Base-by-base conservation (phyloP, 2,329 filamentous ascomycete species). In the Epichloe sibirici region DNA sequence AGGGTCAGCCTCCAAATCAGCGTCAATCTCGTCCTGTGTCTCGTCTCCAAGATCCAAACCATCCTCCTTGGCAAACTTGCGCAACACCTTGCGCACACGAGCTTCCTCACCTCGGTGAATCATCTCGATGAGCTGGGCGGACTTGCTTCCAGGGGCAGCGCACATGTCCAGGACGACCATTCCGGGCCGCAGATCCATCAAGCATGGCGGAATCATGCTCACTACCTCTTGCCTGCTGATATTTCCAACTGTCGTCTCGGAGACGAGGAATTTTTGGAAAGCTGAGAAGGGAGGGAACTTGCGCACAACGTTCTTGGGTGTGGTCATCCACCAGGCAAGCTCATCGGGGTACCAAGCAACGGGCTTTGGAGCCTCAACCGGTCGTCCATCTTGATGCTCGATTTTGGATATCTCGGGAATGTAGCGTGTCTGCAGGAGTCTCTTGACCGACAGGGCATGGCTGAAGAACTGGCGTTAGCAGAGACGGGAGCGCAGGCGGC, bases 191-290 rank as follows among this genome's bases (percentile, higher is more conserved):
- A 97, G 77, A 63, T 97, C 90, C 75, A 98, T 86, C 61, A 97
- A 76, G 61, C 97, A 78, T 28, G 93, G 93, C 28, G 93, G 93
- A 57, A 98, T 97, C 93, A 98, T 98, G 74, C 89, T 95, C 63
- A 98, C 93, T 45, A 95, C 86, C 72, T 98, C 93, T 70, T 98
- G 93, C 62, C 93, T 83, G 70, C 88, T 95, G 63, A 98, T 97
- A 68, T 97, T 98, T 62, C 93, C 93, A 23, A 97, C 90, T 53
- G 87, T 90, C 4, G 93, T 96, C 76, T 98, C 93, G 50, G 91
- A 94, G 48, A 98, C 93, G 49, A 98, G 78, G 74, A 96, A 98
- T n/a, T 67, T 94, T 95, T 98, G 93, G 71, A 98, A 97, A 31
- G 88, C 86, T 48, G 90, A 85, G 67, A 98, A 98, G 3, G 93